Percentiles rank a stretch among this genome's conserved stretches.
These are phyloP conservation scores for Benincasa hispida DNA, from an alignment of 306 rosid genomes.

Conservation along the genomic window DNA sequence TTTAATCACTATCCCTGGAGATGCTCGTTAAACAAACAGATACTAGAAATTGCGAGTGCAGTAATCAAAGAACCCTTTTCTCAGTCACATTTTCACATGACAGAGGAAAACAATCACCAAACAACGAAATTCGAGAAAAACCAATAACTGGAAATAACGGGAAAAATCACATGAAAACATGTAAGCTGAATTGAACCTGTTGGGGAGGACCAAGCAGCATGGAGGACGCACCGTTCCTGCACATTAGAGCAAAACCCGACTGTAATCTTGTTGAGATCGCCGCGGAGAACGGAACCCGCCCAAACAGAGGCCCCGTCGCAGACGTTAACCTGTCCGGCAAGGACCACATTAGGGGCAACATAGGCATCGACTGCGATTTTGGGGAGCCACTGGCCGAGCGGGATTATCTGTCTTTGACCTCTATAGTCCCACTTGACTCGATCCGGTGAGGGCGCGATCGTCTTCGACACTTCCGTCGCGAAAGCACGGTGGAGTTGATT, in stretches of 20 bases:
- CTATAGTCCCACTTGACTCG: constrained; percentile 97
- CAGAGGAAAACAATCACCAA: neutral
- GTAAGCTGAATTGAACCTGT: constrained; percentile 47
- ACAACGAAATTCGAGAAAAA: neutral
- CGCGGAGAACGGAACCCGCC: constrained; percentile 90
- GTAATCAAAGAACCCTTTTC: neutral
- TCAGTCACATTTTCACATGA: neutral
- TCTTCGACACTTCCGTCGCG: constrained; percentile 40
- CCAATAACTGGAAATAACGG: neutral
- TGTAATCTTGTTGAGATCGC: constrained; percentile 92
- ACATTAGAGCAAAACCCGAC: constrained; percentile 88
- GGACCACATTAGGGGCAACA: constrained; percentile 95
- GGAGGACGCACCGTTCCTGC: constrained; percentile 88
- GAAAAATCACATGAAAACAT: neutral
- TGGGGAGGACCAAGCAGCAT: constrained; percentile 96
- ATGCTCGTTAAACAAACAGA: neutral
- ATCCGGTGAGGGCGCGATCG: constrained; percentile 48
- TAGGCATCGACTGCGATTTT: constrained; percentile 92
- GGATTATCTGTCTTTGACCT: constrained; percentile 88
- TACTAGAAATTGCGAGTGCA: neutral
- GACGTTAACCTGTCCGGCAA: constrained; percentile 91
- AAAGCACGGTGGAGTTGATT: constrained; percentile 29
- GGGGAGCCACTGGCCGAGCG: constrained; percentile 91
- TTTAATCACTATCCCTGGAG: neutral
- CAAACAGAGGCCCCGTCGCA: constrained; percentile 91